Conservation (phyloP, 371 early-diverging fungal species). For the Zopfochytrium polystomum region DNA sequence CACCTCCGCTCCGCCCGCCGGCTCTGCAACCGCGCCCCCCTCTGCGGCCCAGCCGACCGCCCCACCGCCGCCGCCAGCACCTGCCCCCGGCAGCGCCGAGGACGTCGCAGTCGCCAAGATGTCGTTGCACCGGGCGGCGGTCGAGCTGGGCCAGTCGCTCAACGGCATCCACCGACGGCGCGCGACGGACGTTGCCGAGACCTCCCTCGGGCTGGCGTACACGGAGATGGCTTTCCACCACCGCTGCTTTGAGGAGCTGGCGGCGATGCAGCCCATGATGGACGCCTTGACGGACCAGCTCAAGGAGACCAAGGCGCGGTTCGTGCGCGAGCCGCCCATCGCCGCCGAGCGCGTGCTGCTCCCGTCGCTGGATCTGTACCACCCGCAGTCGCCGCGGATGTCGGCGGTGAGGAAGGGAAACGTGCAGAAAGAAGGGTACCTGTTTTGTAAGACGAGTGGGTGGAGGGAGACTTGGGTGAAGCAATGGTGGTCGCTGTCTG, state of each 20-base stretch:
- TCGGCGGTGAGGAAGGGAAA: neutral
- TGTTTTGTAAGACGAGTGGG: conserved; percentile 2
- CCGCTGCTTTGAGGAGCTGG: conserved; percentile 14
- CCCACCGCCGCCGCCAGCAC: no score
- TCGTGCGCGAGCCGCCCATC: neutral
- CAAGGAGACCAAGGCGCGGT: conserved; percentile 1
- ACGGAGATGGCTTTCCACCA: conserved; percentile 22
- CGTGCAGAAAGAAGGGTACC: conserved; percentile 14
- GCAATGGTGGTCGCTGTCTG: conserved; percentile 16
- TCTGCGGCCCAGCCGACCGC: neutral
- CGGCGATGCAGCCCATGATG: conserved; percentile 16
- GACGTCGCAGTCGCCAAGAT: conserved; percentile 12
- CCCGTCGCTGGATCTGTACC: conserved; percentile 8
- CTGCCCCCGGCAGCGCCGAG: conserved; percentile 2
- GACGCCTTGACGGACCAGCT: conserved; percentile 14
- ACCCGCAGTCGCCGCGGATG: conserved; percentile 12
- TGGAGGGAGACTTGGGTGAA: conserved; percentile 9
- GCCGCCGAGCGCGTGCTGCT: conserved; percentile 1
- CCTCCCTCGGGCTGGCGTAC: conserved; percentile 8
- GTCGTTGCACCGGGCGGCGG: conserved; percentile 5
- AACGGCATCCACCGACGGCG: conserved; percentile 9
- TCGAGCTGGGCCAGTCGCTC: conserved; percentile 15
- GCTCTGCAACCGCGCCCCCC: neutral
- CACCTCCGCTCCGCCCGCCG: no score
- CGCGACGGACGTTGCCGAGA: conserved; percentile 8